Conservation (phyloP, 805 yeast genomes). For the Cyberlindnera veronae region DNA sequence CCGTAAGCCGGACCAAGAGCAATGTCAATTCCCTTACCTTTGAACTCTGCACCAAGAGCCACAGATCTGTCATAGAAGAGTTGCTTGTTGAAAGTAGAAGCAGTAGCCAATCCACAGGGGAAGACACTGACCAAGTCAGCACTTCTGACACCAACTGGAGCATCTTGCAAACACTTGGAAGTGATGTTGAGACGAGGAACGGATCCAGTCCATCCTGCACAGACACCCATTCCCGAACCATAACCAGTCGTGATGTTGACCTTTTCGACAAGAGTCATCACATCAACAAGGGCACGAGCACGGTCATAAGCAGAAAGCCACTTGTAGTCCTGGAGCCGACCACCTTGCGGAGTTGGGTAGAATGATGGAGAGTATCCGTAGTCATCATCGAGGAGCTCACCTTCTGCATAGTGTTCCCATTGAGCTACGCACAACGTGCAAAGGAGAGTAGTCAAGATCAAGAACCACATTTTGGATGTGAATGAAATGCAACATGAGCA, state of each 20-base stretch:
- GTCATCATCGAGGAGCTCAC: conserved; percentile 4
- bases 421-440: too few species aligned
- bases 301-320: conserved; percentile 58
- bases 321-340: conserved; percentile 43
- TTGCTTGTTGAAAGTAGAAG: conserved; percentile 52
- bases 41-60: conserved; percentile 55
- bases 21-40: conserved; percentile 51
- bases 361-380: conserved; percentile 9
- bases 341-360: conserved; percentile 26
- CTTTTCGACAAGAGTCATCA: conserved; percentile 55
- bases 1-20: conserved; percentile 57
- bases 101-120: conserved; percentile 58
- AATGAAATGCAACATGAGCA: too few species aligned
- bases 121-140: conserved; percentile 54
- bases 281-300: conserved; percentile 53
- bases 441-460: too few species aligned
- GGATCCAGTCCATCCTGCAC: conserved; percentile 58
- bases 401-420: conserved; percentile 5
- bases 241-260: conserved; percentile 63
- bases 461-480: too few species aligned
- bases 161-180: conserved; percentile 57
- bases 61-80: conserved; percentile 50
- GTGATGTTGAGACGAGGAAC: conserved; percentile 53
- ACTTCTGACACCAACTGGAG: conserved; percentile 56
- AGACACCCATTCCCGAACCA: conserved; percentile 61